Evolutionary conservation across 768 basidiomycete species (phyloP), one percentile per base, ranked within the genome.

Genomic region (Holtermanniella nyarrowii): DNA sequence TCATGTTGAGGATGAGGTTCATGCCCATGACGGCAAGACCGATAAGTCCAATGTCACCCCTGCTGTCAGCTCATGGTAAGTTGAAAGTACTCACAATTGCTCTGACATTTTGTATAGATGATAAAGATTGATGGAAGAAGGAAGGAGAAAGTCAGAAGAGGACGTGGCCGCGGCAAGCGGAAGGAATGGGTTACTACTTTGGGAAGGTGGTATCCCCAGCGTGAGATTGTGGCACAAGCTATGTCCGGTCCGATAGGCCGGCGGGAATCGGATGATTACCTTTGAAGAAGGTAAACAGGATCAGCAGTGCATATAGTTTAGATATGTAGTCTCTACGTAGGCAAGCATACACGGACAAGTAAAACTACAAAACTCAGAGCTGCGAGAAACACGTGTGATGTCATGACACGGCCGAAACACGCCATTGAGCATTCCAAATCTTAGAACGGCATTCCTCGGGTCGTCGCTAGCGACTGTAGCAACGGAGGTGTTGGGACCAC

Each of bases 21-120:
- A 93, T 90, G 68, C 88, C 90, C 88, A 96, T 96, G 77, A 96
- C 90, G 78, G 90, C 90, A 69, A 96, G 78, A 77, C 90, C 90
- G 77, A 95, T 95, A 74, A 95, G 86, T 73, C 90, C 90, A 75
- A 95, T 90, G 76, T 96, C 91, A 76, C 88, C 89, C 69, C 89
- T 93, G 68, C 7, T 21, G 46, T 53, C 42, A 49, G 52, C 44
- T 37, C n/a, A 20, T 18, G 18, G 10, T 10, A 5, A 18, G 10
- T 18, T 7, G 7, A 5, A 44, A 12, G 7, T 44, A 18, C 42
- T 5, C 23, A 44, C n/a, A 44, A 16, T 37, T 37, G 31, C 31
- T 37, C 31, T 16, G 31, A 37, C 31, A 37, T 37, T 7, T 37
- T 37, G 7, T 37, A 7, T 7, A 37, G 31, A 7, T 7, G 31